These are phyloP conservation scores for Aspergillus quadricinctus DNA, from an alignment of 2,329 filamentous ascomycete genomes.

Conservation along the genomic window DNA sequence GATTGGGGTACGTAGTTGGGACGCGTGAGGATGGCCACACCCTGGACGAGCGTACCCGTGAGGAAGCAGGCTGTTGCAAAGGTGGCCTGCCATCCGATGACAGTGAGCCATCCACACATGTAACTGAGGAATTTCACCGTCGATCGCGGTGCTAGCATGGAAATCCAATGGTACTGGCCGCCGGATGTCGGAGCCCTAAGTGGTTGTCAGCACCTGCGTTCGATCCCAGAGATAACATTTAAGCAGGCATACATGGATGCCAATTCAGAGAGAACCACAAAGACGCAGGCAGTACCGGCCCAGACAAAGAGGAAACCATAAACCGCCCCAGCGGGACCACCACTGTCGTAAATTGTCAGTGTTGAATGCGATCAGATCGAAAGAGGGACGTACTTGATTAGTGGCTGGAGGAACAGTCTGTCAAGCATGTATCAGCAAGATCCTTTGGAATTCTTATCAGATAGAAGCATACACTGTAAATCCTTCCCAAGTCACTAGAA, in stretches of 20 bases:
- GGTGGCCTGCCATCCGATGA: slow-evolving; percentile 42
- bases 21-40: slow-evolving; percentile 34
- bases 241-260: slow-evolving; percentile 25
- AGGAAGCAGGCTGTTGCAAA: slow-evolving; percentile 35
- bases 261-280: slow-evolving; percentile 27
- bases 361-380: neutral
- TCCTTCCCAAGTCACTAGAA: slow-evolving; percentile 21
- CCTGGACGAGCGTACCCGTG: slow-evolving; percentile 32
- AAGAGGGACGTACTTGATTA: slow-evolving; percentile 5
- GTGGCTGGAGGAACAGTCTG: slow-evolving; percentile 8
- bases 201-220: neutral
- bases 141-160: slow-evolving; percentile 35
- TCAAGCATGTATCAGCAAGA: neutral
- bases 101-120: slow-evolving; percentile 38
- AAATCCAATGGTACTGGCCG: slow-evolving; percentile 40
- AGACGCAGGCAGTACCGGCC: slow-evolving; percentile 23
- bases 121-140: slow-evolving; percentile 38
- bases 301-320: slow-evolving; percentile 32
- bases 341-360: slow-evolving; percentile 13
- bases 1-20: slow-evolving; percentile 31
- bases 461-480: slow-evolving; percentile 7
- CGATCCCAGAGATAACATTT: no score
- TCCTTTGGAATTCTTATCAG: neutral
- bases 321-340: slow-evolving; percentile 30
- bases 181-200: slow-evolving; percentile 31